phyloP scores from a whole-genome alignment of 768 basidiomycete species.

The Naematelia encephala region DNA sequence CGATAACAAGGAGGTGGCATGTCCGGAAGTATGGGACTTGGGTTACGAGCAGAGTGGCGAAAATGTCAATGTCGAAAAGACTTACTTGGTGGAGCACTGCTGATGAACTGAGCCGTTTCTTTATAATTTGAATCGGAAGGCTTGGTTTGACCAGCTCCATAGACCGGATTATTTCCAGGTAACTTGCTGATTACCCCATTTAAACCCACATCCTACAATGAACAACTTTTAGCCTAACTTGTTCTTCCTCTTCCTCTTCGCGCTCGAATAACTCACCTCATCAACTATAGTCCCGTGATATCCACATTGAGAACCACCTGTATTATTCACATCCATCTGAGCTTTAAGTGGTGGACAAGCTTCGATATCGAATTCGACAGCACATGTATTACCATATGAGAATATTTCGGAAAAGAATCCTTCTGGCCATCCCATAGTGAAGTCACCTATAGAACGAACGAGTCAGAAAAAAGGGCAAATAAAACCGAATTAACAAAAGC shows the following conservation, averaged over 20 bases:
- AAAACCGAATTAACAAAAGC: no score
- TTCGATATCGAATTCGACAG: constrained; percentile 23
- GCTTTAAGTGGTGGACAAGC: constrained; percentile 24
- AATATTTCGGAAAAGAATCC: constrained; percentile 23
- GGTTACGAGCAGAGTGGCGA: no score
- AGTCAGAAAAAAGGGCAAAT: no score
- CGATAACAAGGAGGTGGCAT: no score
- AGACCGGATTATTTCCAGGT: constrained; percentile 38
- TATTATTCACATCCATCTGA: constrained; percentile 7
- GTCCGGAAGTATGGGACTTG: no score
- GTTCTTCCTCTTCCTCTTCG: no score
- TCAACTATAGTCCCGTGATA: constrained; percentile 28
- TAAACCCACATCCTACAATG: constrained; percentile 15
- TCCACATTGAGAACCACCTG: constrained; percentile 12
- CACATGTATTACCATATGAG: constrained; percentile 21
- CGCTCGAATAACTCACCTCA: constrained; percentile 38
- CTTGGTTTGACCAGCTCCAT: constrained; percentile 10
- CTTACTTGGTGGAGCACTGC: not conserved
- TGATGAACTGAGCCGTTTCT: constrained; percentile 21
- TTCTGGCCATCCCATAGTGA: constrained; percentile 34
- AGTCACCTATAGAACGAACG: constrained; percentile 25
- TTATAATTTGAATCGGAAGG: constrained; percentile 16
- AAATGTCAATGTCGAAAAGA: no score
- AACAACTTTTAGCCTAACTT: not conserved
- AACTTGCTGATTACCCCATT: constrained; percentile 19